A percentile compares a stretch with the other conserved stretches of the same genome.
These are phyloP conservation scores for Porpolomopsis calyptriformis DNA, from an alignment of 768 basidiomycete species.

Conservation along the genomic window DNA sequence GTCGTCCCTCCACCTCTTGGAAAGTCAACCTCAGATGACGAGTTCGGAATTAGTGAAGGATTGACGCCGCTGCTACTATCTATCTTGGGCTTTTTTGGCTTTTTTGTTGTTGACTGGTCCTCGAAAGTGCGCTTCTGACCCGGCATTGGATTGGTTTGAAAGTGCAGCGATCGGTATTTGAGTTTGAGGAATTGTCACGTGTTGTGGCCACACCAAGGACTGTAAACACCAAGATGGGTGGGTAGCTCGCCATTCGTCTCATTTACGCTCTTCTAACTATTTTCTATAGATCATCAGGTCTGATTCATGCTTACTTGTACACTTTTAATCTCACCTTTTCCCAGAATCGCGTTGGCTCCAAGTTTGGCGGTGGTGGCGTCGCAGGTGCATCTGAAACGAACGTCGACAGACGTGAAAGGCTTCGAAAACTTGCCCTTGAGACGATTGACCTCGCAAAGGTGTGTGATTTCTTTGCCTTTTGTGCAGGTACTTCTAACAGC, in stretches of 20 bases:
- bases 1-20: conserved; percentile 89
- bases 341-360: conserved; percentile 90
- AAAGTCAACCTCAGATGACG: conserved; percentile 80
- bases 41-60: conserved; percentile 20
- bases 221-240: conserved; percentile 25
- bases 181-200: too few species aligned
- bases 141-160: conserved; percentile 23
- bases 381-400: conserved; percentile 93
- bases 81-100: conserved; percentile 53
- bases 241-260: conserved; percentile 12
- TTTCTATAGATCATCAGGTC: conserved; percentile 57
- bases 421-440: conserved; percentile 90
- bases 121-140: conserved; percentile 56
- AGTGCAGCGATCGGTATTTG: not conserved
- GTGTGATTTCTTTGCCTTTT: conserved; percentile 11
- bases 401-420: conserved; percentile 87
- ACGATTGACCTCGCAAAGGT: conserved; percentile 98
- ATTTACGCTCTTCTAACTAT: conserved; percentile 7
- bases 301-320: conserved; percentile 8
- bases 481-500: conserved; percentile 8
- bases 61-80: conserved; percentile 20
- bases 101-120: conserved; percentile 36
- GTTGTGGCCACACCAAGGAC: not conserved
- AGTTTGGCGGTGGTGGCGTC: conserved; percentile 93
- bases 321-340: conserved; percentile 10